Evolutionary conservation across 208 protist genomes (phyloP), one percentile per base, ranked within the genome.

Genomic region (Crithidia sp.): DNA sequence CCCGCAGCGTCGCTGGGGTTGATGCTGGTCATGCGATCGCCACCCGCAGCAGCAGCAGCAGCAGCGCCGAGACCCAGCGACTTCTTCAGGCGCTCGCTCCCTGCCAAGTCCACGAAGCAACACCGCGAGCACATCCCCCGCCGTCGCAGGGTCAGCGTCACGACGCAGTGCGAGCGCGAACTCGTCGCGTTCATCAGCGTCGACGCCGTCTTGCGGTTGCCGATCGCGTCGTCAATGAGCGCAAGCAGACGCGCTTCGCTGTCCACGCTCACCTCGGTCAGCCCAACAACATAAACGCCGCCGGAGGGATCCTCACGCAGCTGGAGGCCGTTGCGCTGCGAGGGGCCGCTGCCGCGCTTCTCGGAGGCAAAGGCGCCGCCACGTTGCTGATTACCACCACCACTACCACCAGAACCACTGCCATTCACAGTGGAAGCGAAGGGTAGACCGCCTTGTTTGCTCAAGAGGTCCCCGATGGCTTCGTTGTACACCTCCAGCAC

Each of bases 401-500:
- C 54, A 8, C 14, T n/a, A 9, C 4, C 5, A 5, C 65, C 57
- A 17, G 3, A 28, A n/a, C 74, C 58, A 13, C 39, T 62, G 10
- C 53, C 55, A 52, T 52, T 36, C 9, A 9, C 7, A 13, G 59
- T 16, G n/a, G 60, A 41, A 3, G 49, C 52, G 40, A 50, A 43
- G 13, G 49, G 57, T 45, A 45, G 45, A 53, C 47, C 54, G 49
- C n/a, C 71, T 39, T 52, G 41, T 10, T 39, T 37, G 50, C 52
- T 74, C 10, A 98, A 77, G 7, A 99, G 80, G 65, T 99, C 97
- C 49, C 83, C 83, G 36, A 98, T 67, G 2, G 74, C 67, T 71
- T 99, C 97, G 74, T 99, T 98, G 85, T 99, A 98, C 63, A 99
- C 94, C 59, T 99, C 96, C 40, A 98, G 69, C 49, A 91, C 97